Evolutionary conservation across 2,329 filamentous ascomycete genomes (phyloP).

Genomic region (Xylariales sp.): DNA sequence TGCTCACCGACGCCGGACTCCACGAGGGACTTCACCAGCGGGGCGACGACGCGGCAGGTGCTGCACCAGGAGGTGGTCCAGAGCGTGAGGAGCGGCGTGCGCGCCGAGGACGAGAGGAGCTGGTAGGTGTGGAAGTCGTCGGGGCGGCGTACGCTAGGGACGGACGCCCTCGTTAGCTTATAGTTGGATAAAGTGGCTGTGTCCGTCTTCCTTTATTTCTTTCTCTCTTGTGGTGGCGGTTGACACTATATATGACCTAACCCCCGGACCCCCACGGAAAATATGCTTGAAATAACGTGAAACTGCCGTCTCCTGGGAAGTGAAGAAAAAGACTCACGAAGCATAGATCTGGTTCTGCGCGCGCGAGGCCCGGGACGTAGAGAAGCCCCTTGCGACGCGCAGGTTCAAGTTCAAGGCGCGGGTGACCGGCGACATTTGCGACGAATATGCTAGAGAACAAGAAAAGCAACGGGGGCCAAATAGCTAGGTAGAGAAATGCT

Average conservation of each 20-base stretch:
- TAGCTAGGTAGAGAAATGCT: neutral
- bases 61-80: slow-evolving; percentile 71
- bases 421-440: slow-evolving; percentile 25
- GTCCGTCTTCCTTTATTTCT: neutral
- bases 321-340: slow-evolving; percentile 49
- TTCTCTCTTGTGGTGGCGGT: neutral
- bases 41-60: slow-evolving; percentile 63
- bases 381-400: slow-evolving; percentile 40
- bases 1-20: slow-evolving; percentile 64
- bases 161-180: slow-evolving; percentile 1
- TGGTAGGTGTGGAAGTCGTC: slow-evolving; percentile 67
- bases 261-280: too few relatives aligned
- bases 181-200: too few relatives aligned
- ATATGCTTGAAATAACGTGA: too few relatives aligned
- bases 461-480: too few relatives aligned
- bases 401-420: slow-evolving; percentile 18
- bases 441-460: neutral
- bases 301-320: too few relatives aligned
- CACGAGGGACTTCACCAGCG: slow-evolving; percentile 62
- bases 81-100: slow-evolving; percentile 67
- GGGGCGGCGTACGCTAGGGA: slow-evolving; percentile 63
- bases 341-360: slow-evolving; percentile 56
- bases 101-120: slow-evolving; percentile 64
- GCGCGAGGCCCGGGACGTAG: slow-evolving; percentile 43
- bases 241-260: too few relatives aligned